Percentiles rank a stretch among this genome's conserved stretches.
These are phyloP conservation scores for Haplosporangium sp. DNA, from an alignment of 371 early-diverging fungal genomes.

Conservation along the genomic window DNA sequence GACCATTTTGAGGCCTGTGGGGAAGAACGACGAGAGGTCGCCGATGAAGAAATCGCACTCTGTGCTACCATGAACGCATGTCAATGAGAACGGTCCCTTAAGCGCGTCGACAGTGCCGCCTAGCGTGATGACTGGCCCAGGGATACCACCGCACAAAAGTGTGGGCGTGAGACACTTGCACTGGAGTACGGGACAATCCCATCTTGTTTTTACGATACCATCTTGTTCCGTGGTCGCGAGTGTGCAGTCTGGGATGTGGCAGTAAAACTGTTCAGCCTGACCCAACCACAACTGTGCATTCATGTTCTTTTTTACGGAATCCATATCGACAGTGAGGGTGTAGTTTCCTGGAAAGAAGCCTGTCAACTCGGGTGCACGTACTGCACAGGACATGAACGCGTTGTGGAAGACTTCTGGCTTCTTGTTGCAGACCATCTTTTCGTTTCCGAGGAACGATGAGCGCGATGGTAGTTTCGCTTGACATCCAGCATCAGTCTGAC, in stretches of 20 bases:
- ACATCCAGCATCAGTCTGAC: slow-evolving; percentile 38
- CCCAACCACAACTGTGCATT: slow-evolving; percentile 43
- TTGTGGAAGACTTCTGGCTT: slow-evolving; percentile 40
- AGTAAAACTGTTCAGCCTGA: slow-evolving; percentile 39
- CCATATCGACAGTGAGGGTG: slow-evolving; percentile 23
- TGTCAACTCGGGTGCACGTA: slow-evolving; percentile 14
- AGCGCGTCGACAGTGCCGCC: slow-evolving; percentile 14
- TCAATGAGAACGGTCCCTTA: slow-evolving; percentile 43
- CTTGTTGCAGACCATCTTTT: slow-evolving; percentile 54
- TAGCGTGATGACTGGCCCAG: slow-evolving; percentile 26
- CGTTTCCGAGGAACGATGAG: slow-evolving; percentile 37
- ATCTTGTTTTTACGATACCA: slow-evolving; percentile 23
- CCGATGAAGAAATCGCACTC: slow-evolving; percentile 32
- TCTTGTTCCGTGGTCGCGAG: slow-evolving; percentile 15
- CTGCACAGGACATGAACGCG: slow-evolving; percentile 38
- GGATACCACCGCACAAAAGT: slow-evolving; percentile 40
- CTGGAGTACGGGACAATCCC: slow-evolving; percentile 35
- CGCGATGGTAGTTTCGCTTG: slow-evolving; percentile 29
- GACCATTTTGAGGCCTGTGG: slow-evolving; percentile 34
- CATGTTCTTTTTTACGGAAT: slow-evolving; percentile 31
- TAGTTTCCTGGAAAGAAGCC: slow-evolving; percentile 40
- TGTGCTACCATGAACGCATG: slow-evolving; percentile 31
- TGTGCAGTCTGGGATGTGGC: slow-evolving; percentile 20
- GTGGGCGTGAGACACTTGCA: slow-evolving; percentile 34
- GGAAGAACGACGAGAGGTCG: slow-evolving; percentile 46